Conservation (phyloP, 352 stramenopile species). For the Halophytophthora batemanensis region DNA sequence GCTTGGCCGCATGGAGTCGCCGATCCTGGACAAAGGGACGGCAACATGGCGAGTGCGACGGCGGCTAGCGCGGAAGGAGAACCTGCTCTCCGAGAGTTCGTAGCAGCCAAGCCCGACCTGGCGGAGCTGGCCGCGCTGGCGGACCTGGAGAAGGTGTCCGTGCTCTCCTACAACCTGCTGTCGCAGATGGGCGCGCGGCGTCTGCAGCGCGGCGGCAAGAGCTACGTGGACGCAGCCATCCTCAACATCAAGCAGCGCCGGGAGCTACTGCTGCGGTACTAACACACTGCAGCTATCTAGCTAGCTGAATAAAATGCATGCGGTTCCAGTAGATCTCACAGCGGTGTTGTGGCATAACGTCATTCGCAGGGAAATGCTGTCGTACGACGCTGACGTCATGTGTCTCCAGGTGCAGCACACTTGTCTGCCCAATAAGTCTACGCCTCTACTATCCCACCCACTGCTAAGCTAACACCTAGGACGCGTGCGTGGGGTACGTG, state of each 20-base stretch:
- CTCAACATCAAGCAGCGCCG: constrained; percentile 56
- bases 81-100: constrained; percentile 31
- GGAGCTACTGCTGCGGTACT: constrained; percentile 51
- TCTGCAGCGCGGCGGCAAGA: constrained; percentile 40
- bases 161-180: constrained; percentile 83
- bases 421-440: background rate
- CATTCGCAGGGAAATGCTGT: constrained; percentile 57
- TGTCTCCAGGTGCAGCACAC: constrained; percentile 60
- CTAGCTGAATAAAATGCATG: background rate
- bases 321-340: background rate
- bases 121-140: constrained; percentile 37
- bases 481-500: background rate
- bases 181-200: constrained; percentile 68
- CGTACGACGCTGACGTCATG: constrained; percentile 78
- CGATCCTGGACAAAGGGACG: too few species aligned
- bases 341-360: background rate
- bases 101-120: constrained; percentile 43
- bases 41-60: background rate
- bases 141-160: constrained; percentile 55
- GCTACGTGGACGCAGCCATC: constrained; percentile 46
- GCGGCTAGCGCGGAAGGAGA: constrained; percentile 3
- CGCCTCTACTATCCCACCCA: background rate
- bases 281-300: background rate
- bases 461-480: background rate
- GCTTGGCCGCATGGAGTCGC: background rate